Conservation (phyloP, 177 flowering plant species). For the Vitis hybrid region DNA sequence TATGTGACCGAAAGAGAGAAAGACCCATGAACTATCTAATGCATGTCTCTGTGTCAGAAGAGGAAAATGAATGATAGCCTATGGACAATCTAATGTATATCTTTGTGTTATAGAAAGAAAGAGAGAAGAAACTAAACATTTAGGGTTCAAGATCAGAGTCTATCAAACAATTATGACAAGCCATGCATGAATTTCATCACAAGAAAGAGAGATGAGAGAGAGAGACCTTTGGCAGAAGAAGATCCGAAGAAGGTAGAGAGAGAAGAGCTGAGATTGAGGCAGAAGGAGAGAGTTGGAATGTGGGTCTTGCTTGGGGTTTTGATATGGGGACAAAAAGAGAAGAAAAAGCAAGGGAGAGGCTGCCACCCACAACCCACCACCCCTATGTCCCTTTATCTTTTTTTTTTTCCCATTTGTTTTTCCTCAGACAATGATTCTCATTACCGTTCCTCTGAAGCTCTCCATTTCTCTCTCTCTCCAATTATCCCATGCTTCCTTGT, state of each 20-base stretch:
- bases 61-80: no score
- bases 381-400: slow-evolving; percentile 7
- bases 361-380: slow-evolving; percentile 26
- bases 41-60: no score
- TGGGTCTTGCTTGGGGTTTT: slow-evolving; percentile 13
- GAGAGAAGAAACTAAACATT: neutral
- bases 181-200: neutral
- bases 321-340: slow-evolving; percentile 30
- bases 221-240: slow-evolving; percentile 17
- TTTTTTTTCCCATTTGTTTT: slow-evolving; percentile 6
- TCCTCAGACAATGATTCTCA: slow-evolving; percentile 23
- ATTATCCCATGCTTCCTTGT: slow-evolving; percentile 49
- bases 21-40: no score
- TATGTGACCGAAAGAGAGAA: no score
- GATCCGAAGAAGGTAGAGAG: slow-evolving; percentile 1
- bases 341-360: slow-evolving; percentile 21
- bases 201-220: slow-evolving; percentile 11
- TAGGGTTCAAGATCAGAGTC: neutral
- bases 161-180: neutral
- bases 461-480: slow-evolving; percentile 15
- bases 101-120: neutral
- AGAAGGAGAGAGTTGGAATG: slow-evolving; percentile 10
- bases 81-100: no score
- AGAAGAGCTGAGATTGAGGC: slow-evolving; percentile 11
- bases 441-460: slow-evolving; percentile 37